Base-by-base conservation (phyloP, 495 filamentous ascomycete species). In the Neurospora cerealis region DNA sequence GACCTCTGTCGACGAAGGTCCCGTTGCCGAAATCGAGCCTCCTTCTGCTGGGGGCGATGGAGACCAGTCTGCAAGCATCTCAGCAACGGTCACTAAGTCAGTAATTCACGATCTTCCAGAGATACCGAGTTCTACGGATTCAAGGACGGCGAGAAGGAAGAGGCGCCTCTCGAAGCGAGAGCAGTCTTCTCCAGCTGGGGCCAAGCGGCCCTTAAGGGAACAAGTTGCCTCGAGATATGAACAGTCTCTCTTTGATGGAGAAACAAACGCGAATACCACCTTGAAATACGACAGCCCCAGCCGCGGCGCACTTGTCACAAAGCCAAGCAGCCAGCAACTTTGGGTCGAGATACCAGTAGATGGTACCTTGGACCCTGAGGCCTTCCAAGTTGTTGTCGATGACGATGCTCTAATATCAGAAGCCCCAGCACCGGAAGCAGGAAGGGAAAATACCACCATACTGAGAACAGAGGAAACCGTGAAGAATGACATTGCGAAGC, bases 251-350 rank as follows among this genome's bases (percentile, higher is more conserved):
- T 66, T 34, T 66, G 4, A 34, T 66, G 54, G 54, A 34, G 24
- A 9, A 36, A 32, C 54, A 66, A 66, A 66, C 54, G 54, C 54
- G 13, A 19, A 66, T 66, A 34, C 54, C 28, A 66, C 54, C 24
- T 19, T 66, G 3, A 32, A 66, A 66, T 66, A 66, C 6, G 34
- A 66, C 54, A 32, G 54, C 15, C 28, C 54, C 15, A 66, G 54
- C 54, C 15, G 28, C 17, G 21, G 21, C 4, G 77, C 38, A 39
- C n/a, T 74, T 17, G 24, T 70, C 19, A 70, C 28, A 13, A 81
- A 81, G 42, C 78, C 79, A 32, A 71, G 21, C 24, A 77, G 77
- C 42, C 79, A 81, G 40, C 74, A 28, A 9, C 48, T 81, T n/a
- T 70, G 69, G 13, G 79, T 81, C 36, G 79, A 81, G 21, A 77